phyloP scores from a whole-genome alignment of 805 yeast species.

The Suhomyces xylopsoci region DNA sequence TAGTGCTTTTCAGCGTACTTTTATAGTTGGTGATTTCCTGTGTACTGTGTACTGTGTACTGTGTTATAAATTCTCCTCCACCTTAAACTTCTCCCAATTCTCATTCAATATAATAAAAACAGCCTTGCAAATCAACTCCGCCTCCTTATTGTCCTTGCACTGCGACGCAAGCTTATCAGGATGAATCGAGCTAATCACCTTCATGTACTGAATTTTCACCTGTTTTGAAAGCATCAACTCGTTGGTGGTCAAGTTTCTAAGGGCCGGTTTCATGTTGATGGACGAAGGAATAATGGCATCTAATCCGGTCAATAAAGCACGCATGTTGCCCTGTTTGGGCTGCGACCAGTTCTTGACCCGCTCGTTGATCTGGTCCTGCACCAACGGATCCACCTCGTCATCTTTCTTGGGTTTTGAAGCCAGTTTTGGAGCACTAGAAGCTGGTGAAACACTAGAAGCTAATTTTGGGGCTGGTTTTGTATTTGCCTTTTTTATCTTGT shows the following conservation, averaged over 20 bases:
- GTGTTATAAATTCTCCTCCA: constrained; percentile 14
- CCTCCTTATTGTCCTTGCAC: constrained; percentile 51
- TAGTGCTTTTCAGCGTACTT: no score
- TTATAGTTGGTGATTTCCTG: no score
- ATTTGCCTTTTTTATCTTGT: constrained; percentile 6
- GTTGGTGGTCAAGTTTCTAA: constrained; percentile 39
- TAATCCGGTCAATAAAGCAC: constrained; percentile 71
- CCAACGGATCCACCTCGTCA: constrained; percentile 33
- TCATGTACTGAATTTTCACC: constrained; percentile 81
- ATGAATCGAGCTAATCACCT: constrained; percentile 72
- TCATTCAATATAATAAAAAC: constrained; percentile 80
- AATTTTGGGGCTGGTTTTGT: no score
- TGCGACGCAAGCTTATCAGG: constrained; percentile 67
- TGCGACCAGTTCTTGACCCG: constrained; percentile 10
- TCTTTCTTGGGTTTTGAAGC: no score
- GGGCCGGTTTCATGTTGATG: constrained; percentile 30
- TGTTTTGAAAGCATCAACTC: constrained; percentile 87
- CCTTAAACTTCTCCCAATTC: constrained; percentile 54
- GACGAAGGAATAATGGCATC: constrained; percentile 55
- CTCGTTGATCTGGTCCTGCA: constrained; percentile 9
- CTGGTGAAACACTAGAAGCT: no score
- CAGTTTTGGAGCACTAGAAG: no score
- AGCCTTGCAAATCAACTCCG: constrained; percentile 79
- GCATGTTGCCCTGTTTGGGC: constrained; percentile 51
- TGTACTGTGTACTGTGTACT: no score